A percentile compares a stretch with the other conserved stretches of the same genome.
These are phyloP conservation scores for Trichoderma semiorbis DNA, from an alignment of 2,329 filamentous ascomycete species.

Conservation along the genomic window DNA sequence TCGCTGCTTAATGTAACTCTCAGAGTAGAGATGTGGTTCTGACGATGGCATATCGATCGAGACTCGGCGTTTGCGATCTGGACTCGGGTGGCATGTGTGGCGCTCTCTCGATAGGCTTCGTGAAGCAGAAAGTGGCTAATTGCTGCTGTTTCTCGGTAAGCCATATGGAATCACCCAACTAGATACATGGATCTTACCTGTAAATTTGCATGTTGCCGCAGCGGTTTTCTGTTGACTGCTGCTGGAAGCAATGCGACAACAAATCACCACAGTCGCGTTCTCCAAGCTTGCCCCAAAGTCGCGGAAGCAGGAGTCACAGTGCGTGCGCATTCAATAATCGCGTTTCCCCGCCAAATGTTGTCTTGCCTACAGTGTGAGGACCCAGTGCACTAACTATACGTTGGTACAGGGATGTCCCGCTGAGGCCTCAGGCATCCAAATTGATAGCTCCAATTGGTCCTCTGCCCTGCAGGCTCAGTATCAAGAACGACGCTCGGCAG, in stretches of 20 bases:
- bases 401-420: background rate
- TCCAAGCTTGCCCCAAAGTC: conserved; percentile 13
- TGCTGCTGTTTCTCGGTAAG: conserved; percentile 15
- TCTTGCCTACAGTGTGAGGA: background rate
- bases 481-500: conserved; percentile 5
- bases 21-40: conserved; percentile 18
- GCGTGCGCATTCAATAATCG: conserved; percentile 16
- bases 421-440: conserved; percentile 25
- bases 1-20: conserved; percentile 26
- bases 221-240: background rate
- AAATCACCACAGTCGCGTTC: conserved; percentile 21
- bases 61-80: conserved; percentile 23
- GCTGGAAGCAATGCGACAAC: conserved; percentile 13
- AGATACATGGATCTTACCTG: background rate
- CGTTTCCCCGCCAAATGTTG: background rate
- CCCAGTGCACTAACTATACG: conserved; percentile 14
- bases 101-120: conserved; percentile 9
- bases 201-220: conserved; percentile 4
- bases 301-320: conserved; percentile 20
- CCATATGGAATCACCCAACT: background rate
- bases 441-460: background rate
- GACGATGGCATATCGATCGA: conserved; percentile 31
- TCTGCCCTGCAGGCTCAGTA: conserved; percentile 11
- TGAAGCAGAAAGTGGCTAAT: conserved; percentile 17
- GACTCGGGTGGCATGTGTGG: conserved; percentile 26